Evolutionary conservation across 1,284 basidiomycete genomes (phyloP), one percentile per base, ranked within the genome.

Genomic region (Testicularia cyperi): DNA sequence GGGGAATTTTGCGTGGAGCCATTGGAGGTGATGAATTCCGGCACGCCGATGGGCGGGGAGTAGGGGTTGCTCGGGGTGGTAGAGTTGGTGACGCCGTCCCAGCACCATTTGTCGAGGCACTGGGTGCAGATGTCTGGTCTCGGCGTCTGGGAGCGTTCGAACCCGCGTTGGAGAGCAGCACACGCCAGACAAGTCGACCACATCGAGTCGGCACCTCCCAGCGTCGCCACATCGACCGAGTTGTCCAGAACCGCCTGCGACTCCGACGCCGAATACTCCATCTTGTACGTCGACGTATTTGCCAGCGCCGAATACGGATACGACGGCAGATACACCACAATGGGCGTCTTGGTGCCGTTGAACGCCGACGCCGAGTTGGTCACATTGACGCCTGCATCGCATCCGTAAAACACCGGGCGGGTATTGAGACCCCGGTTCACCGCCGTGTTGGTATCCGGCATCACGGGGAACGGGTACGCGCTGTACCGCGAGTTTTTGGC

Each of bases 351-450:
- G 16, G 64, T 53, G 39, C 70, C 68, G 41, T 78, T 77, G 26
- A 38, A 48, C 2, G 53, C 28, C 14, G 54, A 68, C 21, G 33
- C 30, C 13, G 53, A 44, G 55, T 35, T 72, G 38, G 61, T 72
- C 18, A 65, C 65, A 46, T 70, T 72, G 31, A 74, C 75, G 48
- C 78, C 77, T 3, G 78, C 72, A 26, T 72, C 77, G 68, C 87
- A 88, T 1, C 87, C 87, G 76, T 88, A 89, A 76, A 89, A 88
- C 0, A 85, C 85, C 6, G 87, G 83, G 15, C 87, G 81, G 28
- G 80, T 80, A 72, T 85, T 86, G 9, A 86, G 79, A 13, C 88
- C 88, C 7, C 81, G 82, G 12, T 79, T 77, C 36, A 87, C 69
- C 66, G 87, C 87, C 6, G 81, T 82, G 13, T 80, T 78, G 6